A percentile compares a stretch with the other conserved stretches of the same genome.
Evolutionary conservation across 2,329 filamentous ascomycete genomes (phyloP).

Genomic region (Fusarium sp.): DNA sequence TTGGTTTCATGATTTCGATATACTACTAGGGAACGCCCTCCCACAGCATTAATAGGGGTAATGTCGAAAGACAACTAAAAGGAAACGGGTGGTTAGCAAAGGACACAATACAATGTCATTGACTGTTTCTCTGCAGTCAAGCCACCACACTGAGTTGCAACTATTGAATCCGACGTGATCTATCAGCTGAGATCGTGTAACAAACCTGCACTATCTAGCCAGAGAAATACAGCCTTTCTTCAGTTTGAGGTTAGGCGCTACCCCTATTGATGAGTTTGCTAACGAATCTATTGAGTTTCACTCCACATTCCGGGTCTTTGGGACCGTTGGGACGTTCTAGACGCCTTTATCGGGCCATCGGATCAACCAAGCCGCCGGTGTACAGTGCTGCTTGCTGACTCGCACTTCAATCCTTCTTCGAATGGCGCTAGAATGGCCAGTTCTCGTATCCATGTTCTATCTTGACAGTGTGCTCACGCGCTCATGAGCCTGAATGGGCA

Average conservation of each 20-base stretch:
- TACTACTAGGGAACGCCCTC: constrained; percentile 14
- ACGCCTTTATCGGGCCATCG: constrained; percentile 9
- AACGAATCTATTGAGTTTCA: constrained; percentile 4
- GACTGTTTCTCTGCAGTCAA: constrained; percentile 26
- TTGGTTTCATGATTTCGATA: constrained; percentile 30
- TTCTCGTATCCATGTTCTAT: constrained; percentile 34
- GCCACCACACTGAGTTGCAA: neutral
- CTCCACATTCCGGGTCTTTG: constrained; percentile 31
- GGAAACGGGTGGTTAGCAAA: constrained; percentile 14
- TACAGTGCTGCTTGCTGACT: constrained; percentile 5
- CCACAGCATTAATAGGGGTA: constrained; percentile 39
- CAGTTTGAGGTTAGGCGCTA: neutral
- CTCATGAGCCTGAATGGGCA: constrained; percentile 32
- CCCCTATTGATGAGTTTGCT: neutral
- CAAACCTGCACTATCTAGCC: neutral
- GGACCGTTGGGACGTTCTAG: constrained; percentile 6
- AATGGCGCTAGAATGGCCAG: constrained; percentile 7
- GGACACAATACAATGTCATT: constrained; percentile 24
- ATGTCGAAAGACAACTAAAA: constrained; percentile 15
- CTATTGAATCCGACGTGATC: neutral
- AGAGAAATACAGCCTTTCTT: neutral
- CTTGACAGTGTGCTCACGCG: constrained; percentile 30
- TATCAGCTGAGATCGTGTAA: neutral
- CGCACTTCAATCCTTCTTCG: neutral
- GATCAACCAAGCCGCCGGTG: constrained; percentile 26